Evolutionary conservation across 2,329 filamentous ascomycete species (phyloP).

Genomic region (Pseudogymnoascus sp.): DNA sequence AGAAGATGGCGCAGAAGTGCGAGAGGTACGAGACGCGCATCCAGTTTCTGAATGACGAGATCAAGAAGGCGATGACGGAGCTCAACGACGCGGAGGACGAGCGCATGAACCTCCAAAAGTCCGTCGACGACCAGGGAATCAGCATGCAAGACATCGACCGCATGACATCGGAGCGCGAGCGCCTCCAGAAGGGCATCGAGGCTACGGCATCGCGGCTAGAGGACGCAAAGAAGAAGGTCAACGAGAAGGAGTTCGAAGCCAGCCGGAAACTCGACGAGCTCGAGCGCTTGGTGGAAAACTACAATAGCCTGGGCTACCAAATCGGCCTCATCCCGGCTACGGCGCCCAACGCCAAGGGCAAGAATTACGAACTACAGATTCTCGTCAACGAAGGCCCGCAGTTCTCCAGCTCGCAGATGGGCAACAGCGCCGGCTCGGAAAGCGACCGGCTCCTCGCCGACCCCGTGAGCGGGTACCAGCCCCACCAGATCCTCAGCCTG

Average conservation of each 20-base stretch:
- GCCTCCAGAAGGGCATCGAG: conserved; percentile 83
- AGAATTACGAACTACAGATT: conserved; percentile 77
- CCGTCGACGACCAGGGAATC: conserved; percentile 87
- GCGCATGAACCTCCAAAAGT: conserved; percentile 67
- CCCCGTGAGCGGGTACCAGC: conserved; percentile 77
- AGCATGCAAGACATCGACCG: conserved; percentile 98
- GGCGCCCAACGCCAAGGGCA: conserved; percentile 76
- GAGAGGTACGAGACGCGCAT: conserved; percentile 82
- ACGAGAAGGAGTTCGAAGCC: conserved; percentile 83
- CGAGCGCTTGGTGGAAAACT: conserved; percentile 81
- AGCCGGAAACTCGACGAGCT: conserved; percentile 81
- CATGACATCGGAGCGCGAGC: conserved; percentile 92
- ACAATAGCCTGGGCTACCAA: conserved; percentile 91
- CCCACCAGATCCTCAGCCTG: conserved; percentile 78
- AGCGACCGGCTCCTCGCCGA: conserved; percentile 77
- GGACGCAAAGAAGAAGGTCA: conserved; percentile 73
- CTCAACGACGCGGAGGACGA: conserved; percentile 77
- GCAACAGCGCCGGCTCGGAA: conserved; percentile 34
- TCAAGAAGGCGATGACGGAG: conserved; percentile 69
- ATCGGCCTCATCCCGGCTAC: conserved; percentile 81
- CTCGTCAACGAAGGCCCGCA: conserved; percentile 72
- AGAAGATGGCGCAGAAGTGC: conserved; percentile 71
- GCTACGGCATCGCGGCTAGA: conserved; percentile 68
- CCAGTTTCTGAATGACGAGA: conserved; percentile 75
- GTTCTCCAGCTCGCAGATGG: conserved; percentile 59